Evolutionary conservation across 164 flowering plant species (phyloP), one percentile per base, ranked within the genome.

Genomic region (Vitis riparia): DNA sequence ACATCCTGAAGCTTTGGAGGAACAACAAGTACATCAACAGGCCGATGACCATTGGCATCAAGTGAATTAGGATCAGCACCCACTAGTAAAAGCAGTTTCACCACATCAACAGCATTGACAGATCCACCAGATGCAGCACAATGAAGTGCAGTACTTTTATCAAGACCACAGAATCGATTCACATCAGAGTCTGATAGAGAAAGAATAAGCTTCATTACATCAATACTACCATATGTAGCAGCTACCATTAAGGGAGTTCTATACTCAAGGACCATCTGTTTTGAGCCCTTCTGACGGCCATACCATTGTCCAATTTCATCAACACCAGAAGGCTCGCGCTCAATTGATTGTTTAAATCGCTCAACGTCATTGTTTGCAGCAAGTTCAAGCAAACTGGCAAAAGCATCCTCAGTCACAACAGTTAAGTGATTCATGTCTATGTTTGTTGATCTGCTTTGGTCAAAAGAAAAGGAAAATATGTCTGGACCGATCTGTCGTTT

Each of bases 201-300:
- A 59, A 92, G 83, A 63, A 94, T 86, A 70, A 85, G 62, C 63
- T 81, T 84, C 44, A 94, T 59, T 44, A 92, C 89, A 71, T 94
- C 95, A 51, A 86, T 58, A 73, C 97, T 92, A 14, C 99, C 99
- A 77, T 94, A 94, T 0, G 87, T 91, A 29, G 99, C 90, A 59
- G 99, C 99, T 9, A 94, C 94, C 99, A 94, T 94, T 49, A 94
- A 76, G 3, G 99, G 97, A 14, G 99, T 94, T 62, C 97, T 75
- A 32, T 89, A 81, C 71, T 87, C 90, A 64, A 86, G 84, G 23
- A 89, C 97, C 97, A 92, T 90, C 69, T 84, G 88, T 74, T 86
- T 92, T 9, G 92, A 86, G 16, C 98, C 95, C 75, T 89, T 87
- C 68, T 76, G 82, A 3, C 97, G 90, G 7, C 93, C 87, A 81